Base-by-base conservation (phyloP, 2,329 filamentous ascomycete genomes). In the Xylariales sp. region DNA sequence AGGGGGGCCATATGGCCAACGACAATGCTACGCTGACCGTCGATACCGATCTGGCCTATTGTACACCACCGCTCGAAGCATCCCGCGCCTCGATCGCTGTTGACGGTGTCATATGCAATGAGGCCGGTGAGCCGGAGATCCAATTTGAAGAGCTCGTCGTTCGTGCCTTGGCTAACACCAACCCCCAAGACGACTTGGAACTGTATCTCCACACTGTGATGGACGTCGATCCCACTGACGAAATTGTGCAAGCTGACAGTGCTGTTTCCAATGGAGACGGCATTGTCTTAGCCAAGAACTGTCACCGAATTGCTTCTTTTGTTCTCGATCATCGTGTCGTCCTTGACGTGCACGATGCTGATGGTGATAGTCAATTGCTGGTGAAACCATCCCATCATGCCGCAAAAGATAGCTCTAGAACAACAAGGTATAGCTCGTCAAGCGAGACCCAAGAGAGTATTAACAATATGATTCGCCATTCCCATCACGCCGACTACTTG, bases 191-290 rank as follows among this genome's bases (percentile, higher is more conserved):
- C n/a, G 77, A 78, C 63, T 64, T 72, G 32, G 76, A 78, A 45
- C 43, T 78, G 8, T 78, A 78, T 43, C 72, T 78, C 6, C 71
- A 75, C 57, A 78, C 76, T 0, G 70, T 77, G n/a, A 68, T 79
- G 64, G 78, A 81, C n/a, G 30, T 82, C 4, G 82, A 84, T 54
- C 82, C 82, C 0, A 80, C 80, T 12, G 75, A 81, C 39, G 77
- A 79, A 49, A 80, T 84, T 14, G 67, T 80, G 3, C 57, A 55
- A 0, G 54, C 66, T 1, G 58, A 71, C 1, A 10, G 64, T 14
- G 28, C 58, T 4, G 68, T 46, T 0, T 32, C 62, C 0, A 58
- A 58, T 9, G 52, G 23, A 0, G 61, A 69, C 1, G 75, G 72
- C 18, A 67, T 66, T 2, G 68, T 75, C 3, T 70, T 83, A 0